Conservation (phyloP, 1,284 basidiomycete genomes). For the Cutaneotrichosporon curvatum region DNA sequence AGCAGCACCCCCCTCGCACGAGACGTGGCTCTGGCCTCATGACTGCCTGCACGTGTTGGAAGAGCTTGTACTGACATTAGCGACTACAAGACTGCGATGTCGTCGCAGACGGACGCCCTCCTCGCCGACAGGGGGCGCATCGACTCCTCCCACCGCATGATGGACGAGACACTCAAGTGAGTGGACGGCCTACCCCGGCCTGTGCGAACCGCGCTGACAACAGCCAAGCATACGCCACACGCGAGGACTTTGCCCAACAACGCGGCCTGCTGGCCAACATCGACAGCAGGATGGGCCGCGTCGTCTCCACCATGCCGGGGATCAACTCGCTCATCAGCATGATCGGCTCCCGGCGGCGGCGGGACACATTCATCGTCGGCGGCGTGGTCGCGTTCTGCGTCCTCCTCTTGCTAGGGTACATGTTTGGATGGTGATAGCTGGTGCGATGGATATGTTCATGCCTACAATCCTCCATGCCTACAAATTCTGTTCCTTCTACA, state of each 20-base stretch:
- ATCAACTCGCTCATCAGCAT: constrained; percentile 84
- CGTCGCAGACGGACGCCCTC: constrained; percentile 75
- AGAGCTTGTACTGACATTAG: constrained; percentile 26
- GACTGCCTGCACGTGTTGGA: not conserved
- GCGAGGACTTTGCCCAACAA: constrained; percentile 88
- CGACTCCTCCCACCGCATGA: constrained; percentile 89
- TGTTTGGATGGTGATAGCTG: constrained; percentile 52
- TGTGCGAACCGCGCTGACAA: not conserved
- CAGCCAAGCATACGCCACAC: constrained; percentile 95
- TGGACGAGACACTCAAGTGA: constrained; percentile 83
- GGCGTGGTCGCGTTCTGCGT: constrained; percentile 76
- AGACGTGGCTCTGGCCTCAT: no score
- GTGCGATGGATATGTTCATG: not conserved
- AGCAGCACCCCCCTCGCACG: no score
- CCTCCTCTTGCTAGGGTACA: constrained; percentile 69
- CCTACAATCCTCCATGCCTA: not conserved
- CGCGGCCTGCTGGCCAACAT: constrained; percentile 66
- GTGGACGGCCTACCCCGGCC: no score
- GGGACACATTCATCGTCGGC: constrained; percentile 87
- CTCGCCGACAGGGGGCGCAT: constrained; percentile 81
- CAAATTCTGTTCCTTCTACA: no score
- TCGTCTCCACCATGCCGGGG: constrained; percentile 81
- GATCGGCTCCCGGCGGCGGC: constrained; percentile 81
- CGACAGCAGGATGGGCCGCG: constrained; percentile 72
- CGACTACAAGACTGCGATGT: constrained; percentile 62